A percentile compares a stretch with the other conserved stretches of the same genome.
These are phyloP conservation scores for Musa troglodytarum DNA, from an alignment of 176 grass and related monocot genomes.

Conservation along the genomic window DNA sequence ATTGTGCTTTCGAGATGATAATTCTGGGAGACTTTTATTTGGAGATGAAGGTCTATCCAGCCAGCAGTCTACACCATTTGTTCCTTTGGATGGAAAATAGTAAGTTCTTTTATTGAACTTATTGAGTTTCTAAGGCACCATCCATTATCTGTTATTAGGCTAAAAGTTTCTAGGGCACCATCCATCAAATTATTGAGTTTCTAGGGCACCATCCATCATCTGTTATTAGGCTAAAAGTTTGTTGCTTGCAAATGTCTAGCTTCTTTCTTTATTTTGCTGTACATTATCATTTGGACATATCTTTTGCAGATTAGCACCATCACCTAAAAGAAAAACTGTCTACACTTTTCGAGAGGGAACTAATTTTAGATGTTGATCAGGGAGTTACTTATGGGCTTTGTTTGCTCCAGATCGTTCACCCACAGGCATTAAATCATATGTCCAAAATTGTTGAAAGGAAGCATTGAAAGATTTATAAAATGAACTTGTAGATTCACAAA, in stretches of 20 bases:
- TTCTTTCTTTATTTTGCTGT: not conserved
- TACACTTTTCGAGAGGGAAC: too few species aligned
- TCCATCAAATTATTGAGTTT: not conserved
- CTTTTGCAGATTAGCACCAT: too few species aligned
- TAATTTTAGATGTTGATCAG: too few species aligned
- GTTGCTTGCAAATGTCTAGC: not conserved
- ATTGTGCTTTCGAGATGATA: slow-evolving; percentile 77
- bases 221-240: not conserved
- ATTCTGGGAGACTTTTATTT: slow-evolving; percentile 88
- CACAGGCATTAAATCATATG: too few species aligned
- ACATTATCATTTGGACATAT: too few species aligned
- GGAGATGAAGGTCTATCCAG: slow-evolving; percentile 69
- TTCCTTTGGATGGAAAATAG: slow-evolving; percentile 74
- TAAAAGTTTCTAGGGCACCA: not conserved
- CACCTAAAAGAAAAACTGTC: not conserved
- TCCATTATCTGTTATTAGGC: not conserved
- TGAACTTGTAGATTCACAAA: too few species aligned
- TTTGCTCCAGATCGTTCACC: too few species aligned
- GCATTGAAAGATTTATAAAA: too few species aligned
- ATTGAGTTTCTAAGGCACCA: not conserved
- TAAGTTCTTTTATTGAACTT: slow-evolving; percentile 32
- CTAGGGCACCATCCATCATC: not conserved
- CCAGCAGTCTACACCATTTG: slow-evolving; percentile 83
- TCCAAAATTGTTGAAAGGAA: too few species aligned
- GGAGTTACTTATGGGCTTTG: too few species aligned